Evolutionary conservation across 1,139 yeast genomes (phyloP).

Genomic region (Diutina rugosa): DNA sequence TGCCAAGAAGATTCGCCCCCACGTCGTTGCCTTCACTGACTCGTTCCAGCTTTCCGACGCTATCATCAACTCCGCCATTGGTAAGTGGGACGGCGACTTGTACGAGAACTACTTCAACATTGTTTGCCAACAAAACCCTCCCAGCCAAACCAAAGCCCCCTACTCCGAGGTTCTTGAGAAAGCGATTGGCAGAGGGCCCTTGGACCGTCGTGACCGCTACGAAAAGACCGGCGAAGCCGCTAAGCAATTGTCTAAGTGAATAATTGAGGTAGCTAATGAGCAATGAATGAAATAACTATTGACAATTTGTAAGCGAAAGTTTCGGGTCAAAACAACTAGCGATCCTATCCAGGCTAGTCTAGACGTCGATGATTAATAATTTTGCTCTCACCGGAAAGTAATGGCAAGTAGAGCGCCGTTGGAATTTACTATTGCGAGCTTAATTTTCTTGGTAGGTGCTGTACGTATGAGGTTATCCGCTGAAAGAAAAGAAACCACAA

Average conservation of each 20-base stretch:
- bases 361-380: no score
- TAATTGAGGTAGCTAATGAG: background rate
- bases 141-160: conserved; percentile 45
- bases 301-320: no score
- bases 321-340: no score
- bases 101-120: conserved; percentile 61
- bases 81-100: conserved; percentile 74
- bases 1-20: conserved; percentile 42
- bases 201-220: conserved; percentile 35
- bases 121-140: conserved; percentile 40
- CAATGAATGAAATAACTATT: background rate
- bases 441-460: no score
- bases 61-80: conserved; percentile 77
- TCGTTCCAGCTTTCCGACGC: conserved; percentile 79
- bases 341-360: no score
- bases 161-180: conserved; percentile 36
- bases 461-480: no score
- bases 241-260: conserved; percentile 13
- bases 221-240: conserved; percentile 32
- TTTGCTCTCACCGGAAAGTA: no score
- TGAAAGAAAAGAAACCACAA: no score
- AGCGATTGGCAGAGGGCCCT: conserved; percentile 39
- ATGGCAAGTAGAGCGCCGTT: no score
- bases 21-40: conserved; percentile 77
- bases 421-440: no score